Percentiles rank a stretch among this genome's conserved stretches.
Evolutionary conservation across 2,329 filamentous ascomycete species (phyloP).

Genomic region (Cordyceps tenuipes): DNA sequence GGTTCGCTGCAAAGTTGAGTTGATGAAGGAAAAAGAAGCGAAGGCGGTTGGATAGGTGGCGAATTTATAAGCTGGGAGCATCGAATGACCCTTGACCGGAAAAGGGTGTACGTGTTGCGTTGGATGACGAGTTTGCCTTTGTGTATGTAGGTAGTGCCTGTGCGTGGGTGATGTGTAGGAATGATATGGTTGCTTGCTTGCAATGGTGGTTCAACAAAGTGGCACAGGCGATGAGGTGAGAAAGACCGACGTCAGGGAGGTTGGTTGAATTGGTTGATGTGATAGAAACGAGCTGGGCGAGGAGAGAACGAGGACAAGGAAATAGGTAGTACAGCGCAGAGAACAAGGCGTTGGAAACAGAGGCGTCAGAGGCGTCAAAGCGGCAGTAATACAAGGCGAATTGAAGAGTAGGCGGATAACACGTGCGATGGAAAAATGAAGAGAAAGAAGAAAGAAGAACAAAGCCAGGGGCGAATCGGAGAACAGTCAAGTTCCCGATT

Average conservation of each 20-base stretch:
- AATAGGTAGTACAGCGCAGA: background rate
- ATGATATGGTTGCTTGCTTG: background rate
- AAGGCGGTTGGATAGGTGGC: background rate
- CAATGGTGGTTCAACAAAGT: background rate
- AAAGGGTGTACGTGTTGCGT: background rate
- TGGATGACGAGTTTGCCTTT: slow-evolving; percentile 1
- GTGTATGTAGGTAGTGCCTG: background rate
- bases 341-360: background rate
- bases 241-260: background rate
- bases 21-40: background rate
- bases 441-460: background rate
- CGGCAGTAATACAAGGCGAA: slow-evolving; percentile 7
- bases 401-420: background rate
- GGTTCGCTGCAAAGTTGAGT: background rate
- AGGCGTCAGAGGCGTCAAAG: slow-evolving; percentile 1
- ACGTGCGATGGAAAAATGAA: background rate
- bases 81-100: background rate
- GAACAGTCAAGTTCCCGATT: slow-evolving; percentile 6
- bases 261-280: background rate
- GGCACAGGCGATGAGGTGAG: background rate
- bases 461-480: slow-evolving; percentile 4
- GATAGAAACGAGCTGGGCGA: background rate
- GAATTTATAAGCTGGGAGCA: background rate
- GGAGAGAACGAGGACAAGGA: background rate
- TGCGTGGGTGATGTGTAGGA: background rate